Percentiles rank a stretch among this genome's conserved stretches.
Conservation (phyloP, 148 eudicot genomes). For the Persicaria tinctoria region DNA sequence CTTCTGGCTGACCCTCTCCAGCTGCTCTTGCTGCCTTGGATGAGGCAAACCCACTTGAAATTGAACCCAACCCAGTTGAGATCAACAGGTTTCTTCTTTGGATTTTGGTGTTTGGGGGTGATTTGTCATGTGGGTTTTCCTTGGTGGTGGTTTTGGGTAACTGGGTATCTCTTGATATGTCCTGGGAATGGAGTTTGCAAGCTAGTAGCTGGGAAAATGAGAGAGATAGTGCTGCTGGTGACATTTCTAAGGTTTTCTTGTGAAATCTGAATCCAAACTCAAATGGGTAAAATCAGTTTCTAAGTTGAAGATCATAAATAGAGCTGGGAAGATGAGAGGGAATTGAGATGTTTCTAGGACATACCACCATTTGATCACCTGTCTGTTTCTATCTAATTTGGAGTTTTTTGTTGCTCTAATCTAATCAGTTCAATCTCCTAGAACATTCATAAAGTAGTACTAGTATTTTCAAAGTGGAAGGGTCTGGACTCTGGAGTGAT, state of each 20-base stretch:
- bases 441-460: neutral
- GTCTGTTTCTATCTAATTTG: neutral
- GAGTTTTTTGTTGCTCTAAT: neutral
- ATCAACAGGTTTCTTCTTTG: constrained; percentile 39
- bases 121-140: constrained; percentile 24
- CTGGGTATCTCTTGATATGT: constrained; percentile 33
- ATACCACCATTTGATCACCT: neutral
- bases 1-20: constrained; percentile 35
- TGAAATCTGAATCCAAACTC: neutral
- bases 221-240: constrained; percentile 36
- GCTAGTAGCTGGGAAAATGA: constrained; percentile 30
- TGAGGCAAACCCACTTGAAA: constrained; percentile 29
- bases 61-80: constrained; percentile 37
- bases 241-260: constrained; percentile 22
- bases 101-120: constrained; percentile 19
- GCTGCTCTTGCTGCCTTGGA: constrained; percentile 36
- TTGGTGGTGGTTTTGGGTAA: constrained; percentile 21
- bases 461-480: neutral
- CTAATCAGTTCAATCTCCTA: constrained; percentile 6
- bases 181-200: constrained; percentile 35
- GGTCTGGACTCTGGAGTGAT: constrained; percentile 6
- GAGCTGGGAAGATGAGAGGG: neutral
- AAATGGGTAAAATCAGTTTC: neutral
- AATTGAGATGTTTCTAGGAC: constrained; percentile 5
- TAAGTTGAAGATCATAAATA: neutral